phyloP scores from a whole-genome alignment of 2,329 filamentous ascomycete species.

The Clarireedia paspali region DNA sequence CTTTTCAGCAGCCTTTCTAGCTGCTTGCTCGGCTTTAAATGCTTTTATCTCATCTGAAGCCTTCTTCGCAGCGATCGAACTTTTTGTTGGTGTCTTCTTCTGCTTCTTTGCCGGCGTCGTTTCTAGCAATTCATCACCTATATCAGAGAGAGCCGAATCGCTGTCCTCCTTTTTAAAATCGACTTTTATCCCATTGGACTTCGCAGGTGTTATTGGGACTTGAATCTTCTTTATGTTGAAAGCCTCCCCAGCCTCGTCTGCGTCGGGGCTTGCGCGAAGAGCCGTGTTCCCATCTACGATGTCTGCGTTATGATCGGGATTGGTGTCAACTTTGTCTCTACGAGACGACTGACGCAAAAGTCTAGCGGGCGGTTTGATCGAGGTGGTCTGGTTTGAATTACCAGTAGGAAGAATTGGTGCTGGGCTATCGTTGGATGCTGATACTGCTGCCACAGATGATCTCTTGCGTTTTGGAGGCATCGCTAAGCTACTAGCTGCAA shows the following conservation, averaged over 20 bases:
- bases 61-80: conserved; percentile 27
- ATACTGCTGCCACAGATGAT: conserved; percentile 13
- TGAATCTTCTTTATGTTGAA: conserved; percentile 16
- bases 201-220: conserved; percentile 7
- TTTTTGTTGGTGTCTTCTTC: conserved; percentile 26
- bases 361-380: conserved; percentile 12
- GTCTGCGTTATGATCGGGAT: conserved; percentile 26
- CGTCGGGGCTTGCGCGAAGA: conserved; percentile 27
- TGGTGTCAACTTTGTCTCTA: conserved; percentile 22
- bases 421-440: not conserved
- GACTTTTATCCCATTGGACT: conserved; percentile 9
- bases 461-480: conserved; percentile 28
- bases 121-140: not conserved
- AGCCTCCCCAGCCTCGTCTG: conserved; percentile 24
- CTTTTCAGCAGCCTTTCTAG: conserved; percentile 21
- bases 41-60: conserved; percentile 28
- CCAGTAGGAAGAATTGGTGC: conserved; percentile 12
- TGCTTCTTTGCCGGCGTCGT: conserved; percentile 19
- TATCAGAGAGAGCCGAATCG: conserved; percentile 18
- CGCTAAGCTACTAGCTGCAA: not conserved
- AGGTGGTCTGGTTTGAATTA: not conserved
- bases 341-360: conserved; percentile 17
- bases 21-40: conserved; percentile 26
- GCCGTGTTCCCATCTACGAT: conserved; percentile 26
- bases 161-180: conserved; percentile 14